Evolutionary conservation across 1,284 basidiomycete genomes (phyloP).

Genomic region (Microstroma glucosiphilum): DNA sequence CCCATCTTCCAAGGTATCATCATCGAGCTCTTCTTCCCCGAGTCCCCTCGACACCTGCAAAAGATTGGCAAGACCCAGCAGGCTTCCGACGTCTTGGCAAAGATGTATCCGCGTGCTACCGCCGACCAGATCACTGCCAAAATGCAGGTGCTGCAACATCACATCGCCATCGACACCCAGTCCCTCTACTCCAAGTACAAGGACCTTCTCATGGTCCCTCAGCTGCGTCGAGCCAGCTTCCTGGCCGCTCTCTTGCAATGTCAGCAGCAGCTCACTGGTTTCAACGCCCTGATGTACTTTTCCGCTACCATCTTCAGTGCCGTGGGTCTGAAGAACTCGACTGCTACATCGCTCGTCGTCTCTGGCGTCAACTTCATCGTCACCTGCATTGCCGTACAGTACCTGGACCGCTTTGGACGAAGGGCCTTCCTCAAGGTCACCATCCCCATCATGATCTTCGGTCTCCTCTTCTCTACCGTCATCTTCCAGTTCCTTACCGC

Average conservation of each 20-base stretch:
- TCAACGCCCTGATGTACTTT: constrained; percentile 53
- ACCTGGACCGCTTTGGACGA: constrained; percentile 72
- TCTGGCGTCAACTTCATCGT: constrained; percentile 60
- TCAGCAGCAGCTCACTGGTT: constrained; percentile 50
- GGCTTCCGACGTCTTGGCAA: constrained; percentile 38
- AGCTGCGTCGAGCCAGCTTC: constrained; percentile 20
- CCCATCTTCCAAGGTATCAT: constrained; percentile 45
- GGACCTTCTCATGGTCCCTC: constrained; percentile 19
- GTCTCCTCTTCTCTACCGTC: constrained; percentile 65
- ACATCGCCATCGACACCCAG: constrained; percentile 33
- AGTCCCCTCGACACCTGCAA: constrained; percentile 51
- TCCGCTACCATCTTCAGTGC: constrained; percentile 47
- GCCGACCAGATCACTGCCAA: constrained; percentile 49
- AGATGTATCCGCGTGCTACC: constrained; percentile 41
- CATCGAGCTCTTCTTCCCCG: constrained; percentile 50
- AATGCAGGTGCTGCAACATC: constrained; percentile 47
- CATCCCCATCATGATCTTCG: constrained; percentile 69
- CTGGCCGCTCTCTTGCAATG: constrained; percentile 23
- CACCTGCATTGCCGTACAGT: constrained; percentile 66
- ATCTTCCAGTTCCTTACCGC: constrained; percentile 69
- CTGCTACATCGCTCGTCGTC: constrained; percentile 46
- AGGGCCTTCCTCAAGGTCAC: constrained; percentile 70
- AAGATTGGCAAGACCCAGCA: constrained; percentile 37
- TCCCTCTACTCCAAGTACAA: constrained; percentile 16
- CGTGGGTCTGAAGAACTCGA: constrained; percentile 50